Conservation (phyloP, 257 asterid genomes). For the Ocimum tenuiflorum region DNA sequence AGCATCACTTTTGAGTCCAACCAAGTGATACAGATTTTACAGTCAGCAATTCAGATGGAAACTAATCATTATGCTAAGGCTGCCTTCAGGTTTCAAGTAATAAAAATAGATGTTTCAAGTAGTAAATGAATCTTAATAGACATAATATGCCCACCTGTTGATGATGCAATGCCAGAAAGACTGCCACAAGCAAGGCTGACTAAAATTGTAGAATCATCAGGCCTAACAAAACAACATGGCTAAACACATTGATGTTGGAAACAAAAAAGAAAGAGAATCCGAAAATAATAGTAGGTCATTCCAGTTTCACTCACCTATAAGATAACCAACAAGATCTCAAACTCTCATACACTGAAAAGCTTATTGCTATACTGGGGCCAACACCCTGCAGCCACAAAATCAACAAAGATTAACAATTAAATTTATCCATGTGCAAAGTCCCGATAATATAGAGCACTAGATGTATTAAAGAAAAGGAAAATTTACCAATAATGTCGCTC, state of each 20-base stretch:
- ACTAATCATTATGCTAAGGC: too few species aligned
- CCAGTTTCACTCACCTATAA: slow-evolving; percentile 38
- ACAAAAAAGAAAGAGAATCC: background rate
- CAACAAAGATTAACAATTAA: background rate
- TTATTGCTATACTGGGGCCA: slow-evolving; percentile 93
- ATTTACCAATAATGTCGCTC: slow-evolving; percentile 81
- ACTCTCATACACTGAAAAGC: slow-evolving; percentile 80
- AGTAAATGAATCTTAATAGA: too few species aligned
- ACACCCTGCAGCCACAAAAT: slow-evolving; percentile 59
- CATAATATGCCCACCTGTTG: slow-evolving; percentile 49
- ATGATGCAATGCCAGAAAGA: slow-evolving; percentile 89
- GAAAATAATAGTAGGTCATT: background rate
- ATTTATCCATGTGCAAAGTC: background rate
- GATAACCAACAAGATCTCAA: slow-evolving; percentile 56
- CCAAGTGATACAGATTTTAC: too few species aligned
- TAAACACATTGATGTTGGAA: slow-evolving; percentile 1
- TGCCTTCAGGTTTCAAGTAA: too few species aligned
- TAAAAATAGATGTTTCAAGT: too few species aligned
- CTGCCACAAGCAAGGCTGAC: slow-evolving; percentile 94
- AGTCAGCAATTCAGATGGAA: too few species aligned
- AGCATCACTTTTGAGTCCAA: too few species aligned
- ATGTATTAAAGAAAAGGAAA: background rate
- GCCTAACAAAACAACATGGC: slow-evolving; percentile 35
- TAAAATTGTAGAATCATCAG: slow-evolving; percentile 57
- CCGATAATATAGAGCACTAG: background rate